Evolutionary conservation across 2,329 filamentous ascomycete genomes (phyloP).

Genomic region (Teratosphaeria viscida): DNA sequence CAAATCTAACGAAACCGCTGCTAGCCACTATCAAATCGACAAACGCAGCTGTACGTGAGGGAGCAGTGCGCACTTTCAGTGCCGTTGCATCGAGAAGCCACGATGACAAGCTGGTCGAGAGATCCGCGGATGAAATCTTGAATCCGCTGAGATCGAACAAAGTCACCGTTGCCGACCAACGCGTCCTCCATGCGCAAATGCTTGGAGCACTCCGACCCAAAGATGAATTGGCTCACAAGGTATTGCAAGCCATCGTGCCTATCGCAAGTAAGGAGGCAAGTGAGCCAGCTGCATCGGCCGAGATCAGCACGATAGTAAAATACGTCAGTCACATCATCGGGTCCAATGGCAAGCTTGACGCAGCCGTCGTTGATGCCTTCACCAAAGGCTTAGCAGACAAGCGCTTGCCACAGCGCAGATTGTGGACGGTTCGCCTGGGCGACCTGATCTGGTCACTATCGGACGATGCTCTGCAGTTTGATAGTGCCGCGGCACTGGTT

Average conservation of each 20-base stretch:
- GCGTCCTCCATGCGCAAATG: constrained; percentile 72
- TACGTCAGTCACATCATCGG: constrained; percentile 54
- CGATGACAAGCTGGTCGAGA: constrained; percentile 50
- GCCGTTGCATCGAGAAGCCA: constrained; percentile 53
- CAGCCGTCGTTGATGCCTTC: constrained; percentile 58
- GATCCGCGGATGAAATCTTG: constrained; percentile 67
- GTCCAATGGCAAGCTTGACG: constrained; percentile 52
- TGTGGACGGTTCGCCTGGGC: constrained; percentile 70
- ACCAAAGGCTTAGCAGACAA: constrained; percentile 80
- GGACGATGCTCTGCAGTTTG: constrained; percentile 38
- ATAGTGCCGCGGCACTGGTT: constrained; percentile 37
- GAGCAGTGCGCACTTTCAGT: constrained; percentile 64
- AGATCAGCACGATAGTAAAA: constrained; percentile 59
- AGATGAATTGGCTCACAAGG: constrained; percentile 51
- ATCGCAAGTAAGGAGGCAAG: constrained; percentile 78
- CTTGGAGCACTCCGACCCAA: constrained; percentile 55
- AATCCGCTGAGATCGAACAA: constrained; percentile 74
- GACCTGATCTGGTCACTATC: constrained; percentile 54
- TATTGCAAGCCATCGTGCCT: constrained; percentile 55
- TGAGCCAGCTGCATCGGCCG: constrained; percentile 66
- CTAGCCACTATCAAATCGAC: constrained; percentile 87
- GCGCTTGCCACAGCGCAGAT: constrained; percentile 61
- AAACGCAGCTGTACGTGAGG: constrained; percentile 65
- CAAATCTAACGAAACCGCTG: constrained; percentile 72
- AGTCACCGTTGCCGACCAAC: constrained; percentile 73